Evolutionary conservation across 1,139 yeast genomes (phyloP).

Genomic region (Debaryomycetaceae sp.): DNA sequence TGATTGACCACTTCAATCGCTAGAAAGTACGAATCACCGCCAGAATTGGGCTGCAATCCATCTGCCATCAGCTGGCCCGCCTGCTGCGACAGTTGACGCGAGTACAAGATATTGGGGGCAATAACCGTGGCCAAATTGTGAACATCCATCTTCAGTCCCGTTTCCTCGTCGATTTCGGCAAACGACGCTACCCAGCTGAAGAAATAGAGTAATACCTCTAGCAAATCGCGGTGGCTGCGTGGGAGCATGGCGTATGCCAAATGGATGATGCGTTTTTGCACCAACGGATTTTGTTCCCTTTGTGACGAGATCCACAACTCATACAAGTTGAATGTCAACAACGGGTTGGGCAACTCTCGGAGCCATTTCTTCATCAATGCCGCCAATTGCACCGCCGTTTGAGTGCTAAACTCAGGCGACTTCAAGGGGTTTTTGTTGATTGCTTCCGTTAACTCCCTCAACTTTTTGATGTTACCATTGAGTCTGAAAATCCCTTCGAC

Average conservation of each 20-base stretch:
- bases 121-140: slow-evolving; percentile 94
- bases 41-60: slow-evolving; percentile 21
- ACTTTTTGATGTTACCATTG: slow-evolving; percentile 87
- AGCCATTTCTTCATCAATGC: slow-evolving; percentile 89
- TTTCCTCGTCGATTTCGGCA: slow-evolving; percentile 79
- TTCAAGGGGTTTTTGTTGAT: slow-evolving; percentile 73
- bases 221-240: slow-evolving; percentile 71
- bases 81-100: slow-evolving; percentile 31
- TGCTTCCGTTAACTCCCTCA: slow-evolving; percentile 68
- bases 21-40: slow-evolving; percentile 74
- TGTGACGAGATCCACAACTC: slow-evolving; percentile 82
- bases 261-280: slow-evolving; percentile 57
- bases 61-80: slow-evolving; percentile 18
- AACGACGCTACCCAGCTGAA: slow-evolving; percentile 96
- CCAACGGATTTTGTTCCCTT: slow-evolving; percentile 42
- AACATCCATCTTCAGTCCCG: slow-evolving; percentile 95
- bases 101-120: slow-evolving; percentile 82
- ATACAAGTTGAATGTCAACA: slow-evolving; percentile 72
- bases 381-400: slow-evolving; percentile 88
- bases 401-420: slow-evolving; percentile 69
- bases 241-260: slow-evolving; percentile 80
- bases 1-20: slow-evolving; percentile 90
- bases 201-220: slow-evolving; percentile 83
- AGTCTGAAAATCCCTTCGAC: slow-evolving; percentile 95
- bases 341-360: slow-evolving; percentile 89